Evolutionary conservation across 768 basidiomycete genomes (phyloP).

Genomic region (Serendipita vermifera): DNA sequence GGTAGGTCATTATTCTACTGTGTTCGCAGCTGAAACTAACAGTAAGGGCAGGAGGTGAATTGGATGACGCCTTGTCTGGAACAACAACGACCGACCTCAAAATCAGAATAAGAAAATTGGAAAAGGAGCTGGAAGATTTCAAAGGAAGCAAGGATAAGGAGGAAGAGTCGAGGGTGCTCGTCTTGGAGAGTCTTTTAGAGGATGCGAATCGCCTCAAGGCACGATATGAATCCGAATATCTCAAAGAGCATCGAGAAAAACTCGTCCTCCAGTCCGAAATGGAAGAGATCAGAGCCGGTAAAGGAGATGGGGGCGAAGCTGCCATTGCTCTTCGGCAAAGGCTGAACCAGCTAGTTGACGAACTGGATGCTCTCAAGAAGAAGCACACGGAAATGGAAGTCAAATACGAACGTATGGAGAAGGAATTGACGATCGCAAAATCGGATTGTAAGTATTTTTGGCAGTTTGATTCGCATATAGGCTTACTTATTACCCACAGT

Average conservation of each 20-base stretch:
- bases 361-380: slow-evolving; percentile 57
- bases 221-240: slow-evolving; percentile 78
- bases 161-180: slow-evolving; percentile 61
- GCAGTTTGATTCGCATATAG: neutral
- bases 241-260: slow-evolving; percentile 71
- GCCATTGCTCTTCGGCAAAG: slow-evolving; percentile 79
- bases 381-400: slow-evolving; percentile 61
- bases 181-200: slow-evolving; percentile 83
- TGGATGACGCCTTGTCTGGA: slow-evolving; percentile 74
- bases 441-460: slow-evolving; percentile 55
- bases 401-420: slow-evolving; percentile 43
- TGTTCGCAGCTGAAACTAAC: neutral
- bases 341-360: slow-evolving; percentile 75
- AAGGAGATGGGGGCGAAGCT: slow-evolving; percentile 75
- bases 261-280: slow-evolving; percentile 65
- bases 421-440: slow-evolving; percentile 69
- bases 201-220: slow-evolving; percentile 85
- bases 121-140: slow-evolving; percentile 66
- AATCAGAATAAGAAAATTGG: slow-evolving; percentile 66
- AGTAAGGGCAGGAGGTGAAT: slow-evolving; percentile 67
- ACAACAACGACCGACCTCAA: slow-evolving; percentile 89
- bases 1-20: neutral
- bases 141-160: slow-evolving; percentile 49
- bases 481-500: slow-evolving; percentile 33
- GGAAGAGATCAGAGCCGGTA: slow-evolving; percentile 84